Percentiles rank a stretch among this genome's conserved stretches.
Evolutionary conservation across 2,329 filamentous ascomycete species (phyloP).

Genomic region (Pseudopyricularia javanii): DNA sequence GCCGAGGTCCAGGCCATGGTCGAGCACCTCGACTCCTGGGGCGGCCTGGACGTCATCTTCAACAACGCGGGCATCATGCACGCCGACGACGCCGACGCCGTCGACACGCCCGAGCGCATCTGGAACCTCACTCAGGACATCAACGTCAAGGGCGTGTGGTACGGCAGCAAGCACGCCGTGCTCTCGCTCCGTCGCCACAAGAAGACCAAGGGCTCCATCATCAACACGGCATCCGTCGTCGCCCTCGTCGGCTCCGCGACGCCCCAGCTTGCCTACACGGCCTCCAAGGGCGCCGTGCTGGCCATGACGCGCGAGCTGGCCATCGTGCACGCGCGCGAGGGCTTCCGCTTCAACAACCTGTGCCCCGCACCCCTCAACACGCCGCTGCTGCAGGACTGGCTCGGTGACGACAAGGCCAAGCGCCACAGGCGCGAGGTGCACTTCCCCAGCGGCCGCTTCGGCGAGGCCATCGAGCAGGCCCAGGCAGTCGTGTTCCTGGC

Average conservation of each 20-base stretch:
- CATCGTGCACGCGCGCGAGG: constrained; percentile 81
- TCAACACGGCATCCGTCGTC: constrained; percentile 87
- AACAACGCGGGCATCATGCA: constrained; percentile 99
- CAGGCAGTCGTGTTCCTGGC: constrained; percentile 81
- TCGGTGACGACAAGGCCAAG: constrained; percentile 77
- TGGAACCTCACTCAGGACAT: constrained; percentile 91
- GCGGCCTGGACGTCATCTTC: constrained; percentile 84
- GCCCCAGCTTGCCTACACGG: constrained; percentile 84
- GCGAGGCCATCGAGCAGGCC: constrained; percentile 88
- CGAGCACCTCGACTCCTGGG: constrained; percentile 67
- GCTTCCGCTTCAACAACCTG: constrained; percentile 79
- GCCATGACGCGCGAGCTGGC: constrained; percentile 83
- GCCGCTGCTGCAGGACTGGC: constrained; percentile 82
- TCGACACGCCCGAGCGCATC: constrained; percentile 77
- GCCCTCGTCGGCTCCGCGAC: constrained; percentile 79
- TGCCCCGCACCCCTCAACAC: constrained; percentile 91
- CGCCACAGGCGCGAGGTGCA: constrained; percentile 74
- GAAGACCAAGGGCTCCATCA: constrained; percentile 70
- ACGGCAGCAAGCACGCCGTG: constrained; percentile 83
- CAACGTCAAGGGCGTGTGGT: constrained; percentile 99
- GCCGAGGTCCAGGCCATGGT: constrained; percentile 63
- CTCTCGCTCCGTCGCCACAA: constrained; percentile 66
- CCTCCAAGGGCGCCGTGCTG: constrained; percentile 84
- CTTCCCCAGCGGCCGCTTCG: constrained; percentile 79
- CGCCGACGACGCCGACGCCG: constrained; percentile 63